These are phyloP conservation scores for Phytophthora sojae DNA, from an alignment of 352 stramenopile species.

Conservation along the genomic window DNA sequence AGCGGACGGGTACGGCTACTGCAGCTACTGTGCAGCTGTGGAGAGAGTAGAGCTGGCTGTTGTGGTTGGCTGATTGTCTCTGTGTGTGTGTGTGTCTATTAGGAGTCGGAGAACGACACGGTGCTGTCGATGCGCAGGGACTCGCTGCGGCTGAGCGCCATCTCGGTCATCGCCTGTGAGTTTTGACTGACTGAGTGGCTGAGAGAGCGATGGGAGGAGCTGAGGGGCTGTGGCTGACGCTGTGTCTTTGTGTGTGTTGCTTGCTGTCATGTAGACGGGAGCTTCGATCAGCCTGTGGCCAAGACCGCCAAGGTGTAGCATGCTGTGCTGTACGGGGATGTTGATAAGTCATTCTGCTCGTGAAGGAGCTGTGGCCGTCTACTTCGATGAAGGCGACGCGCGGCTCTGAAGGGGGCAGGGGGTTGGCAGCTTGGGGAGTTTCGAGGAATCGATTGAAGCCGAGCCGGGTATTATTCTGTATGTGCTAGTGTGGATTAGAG, in stretches of 20 bases:
- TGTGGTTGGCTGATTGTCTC: neutral
- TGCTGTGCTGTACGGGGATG: neutral
- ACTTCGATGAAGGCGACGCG: constrained; percentile 19
- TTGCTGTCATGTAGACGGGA: constrained; percentile 37
- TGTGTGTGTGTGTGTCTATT: too few relatives aligned
- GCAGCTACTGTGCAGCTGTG: too few relatives aligned
- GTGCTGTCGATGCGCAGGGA: constrained; percentile 50
- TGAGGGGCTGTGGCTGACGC: constrained; percentile 6
- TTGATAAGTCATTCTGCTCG: neutral
- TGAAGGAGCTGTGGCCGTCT: neutral
- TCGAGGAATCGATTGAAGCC: too few relatives aligned
- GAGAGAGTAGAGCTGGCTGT: neutral
- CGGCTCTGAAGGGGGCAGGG: neutral
- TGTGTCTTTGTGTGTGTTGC: constrained; percentile 4
- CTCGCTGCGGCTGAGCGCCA: constrained; percentile 41
- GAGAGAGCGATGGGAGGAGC: neutral
- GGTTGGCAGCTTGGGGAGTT: too few relatives aligned
- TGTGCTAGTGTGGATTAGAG: constrained; percentile 43
- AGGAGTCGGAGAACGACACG: constrained; percentile 61
- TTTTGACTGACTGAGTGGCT: constrained; percentile 6
- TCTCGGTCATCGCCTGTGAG: constrained; percentile 60
- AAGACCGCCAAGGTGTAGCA: constrained; percentile 36
- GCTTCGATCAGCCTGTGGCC: constrained; percentile 41
- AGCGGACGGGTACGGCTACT: constrained; percentile 48
- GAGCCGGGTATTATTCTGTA: constrained; percentile 34